Percentiles rank a stretch among this genome's conserved stretches.
These are phyloP conservation scores for Astragalus glycyphyllos DNA, from an alignment of 306 rosid genomes.

Conservation along the genomic window DNA sequence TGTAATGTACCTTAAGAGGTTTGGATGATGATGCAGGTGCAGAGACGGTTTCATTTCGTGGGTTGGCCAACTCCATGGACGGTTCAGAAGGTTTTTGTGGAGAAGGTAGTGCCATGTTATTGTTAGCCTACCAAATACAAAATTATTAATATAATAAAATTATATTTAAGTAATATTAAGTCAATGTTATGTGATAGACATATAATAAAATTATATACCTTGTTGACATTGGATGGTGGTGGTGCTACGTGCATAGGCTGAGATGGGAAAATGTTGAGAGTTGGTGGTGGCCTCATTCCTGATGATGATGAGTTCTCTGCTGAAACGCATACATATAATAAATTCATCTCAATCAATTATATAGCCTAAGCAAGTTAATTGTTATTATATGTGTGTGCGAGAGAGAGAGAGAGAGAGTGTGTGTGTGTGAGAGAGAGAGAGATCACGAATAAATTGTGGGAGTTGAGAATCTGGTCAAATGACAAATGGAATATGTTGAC, in stretches of 20 bases:
- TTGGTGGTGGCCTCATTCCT: conserved; percentile 87
- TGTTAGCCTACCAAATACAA: conserved; percentile 47
- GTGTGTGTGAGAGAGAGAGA: no score
- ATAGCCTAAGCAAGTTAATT: not conserved
- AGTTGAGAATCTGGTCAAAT: not conserved
- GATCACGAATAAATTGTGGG: not conserved
- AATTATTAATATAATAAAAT: not conserved
- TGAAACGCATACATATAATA: conserved; percentile 10
- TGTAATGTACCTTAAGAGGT: conserved; percentile 53
- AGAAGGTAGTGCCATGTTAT: conserved; percentile 53
- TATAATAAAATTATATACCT: conserved; percentile 49
- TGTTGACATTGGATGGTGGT: conserved; percentile 60
- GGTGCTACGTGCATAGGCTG: conserved; percentile 95
- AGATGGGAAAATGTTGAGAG: conserved; percentile 96
- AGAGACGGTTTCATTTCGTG: conserved; percentile 52
- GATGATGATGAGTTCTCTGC: conserved; percentile 58
- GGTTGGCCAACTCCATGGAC: conserved; percentile 74
- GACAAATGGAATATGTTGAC: not conserved
- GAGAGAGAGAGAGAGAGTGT: no score
- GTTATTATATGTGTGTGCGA: not conserved
- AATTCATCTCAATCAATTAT: conserved; percentile 5
- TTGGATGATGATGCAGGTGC: conserved; percentile 68
- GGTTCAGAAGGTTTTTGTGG: conserved; percentile 66
- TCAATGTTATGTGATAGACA: no score
- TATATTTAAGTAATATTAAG: not conserved